Conservation (phyloP, 108 stramenopile species). For the Nannochloropsis oceanica region DNA sequence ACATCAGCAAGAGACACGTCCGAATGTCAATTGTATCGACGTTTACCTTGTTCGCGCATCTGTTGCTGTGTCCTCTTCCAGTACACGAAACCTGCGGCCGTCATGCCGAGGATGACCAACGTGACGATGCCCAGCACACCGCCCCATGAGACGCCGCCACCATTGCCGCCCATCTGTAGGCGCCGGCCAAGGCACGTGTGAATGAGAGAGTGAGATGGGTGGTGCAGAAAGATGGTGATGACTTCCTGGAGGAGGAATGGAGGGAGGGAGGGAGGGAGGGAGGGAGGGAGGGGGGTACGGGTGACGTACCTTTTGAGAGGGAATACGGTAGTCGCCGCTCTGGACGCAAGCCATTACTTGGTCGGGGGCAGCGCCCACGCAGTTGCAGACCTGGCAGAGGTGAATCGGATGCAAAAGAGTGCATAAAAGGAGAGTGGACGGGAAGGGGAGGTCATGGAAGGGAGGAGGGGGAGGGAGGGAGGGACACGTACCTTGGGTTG, state of each 20-base stretch:
- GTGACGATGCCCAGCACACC: background rate
- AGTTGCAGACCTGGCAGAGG: background rate
- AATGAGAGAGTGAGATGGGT: background rate
- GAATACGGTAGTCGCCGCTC: background rate
- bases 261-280: background rate
- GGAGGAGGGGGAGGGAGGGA: background rate
- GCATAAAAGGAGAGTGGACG: background rate
- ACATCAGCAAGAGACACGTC: background rate
- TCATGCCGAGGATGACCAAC: constrained; percentile 14
- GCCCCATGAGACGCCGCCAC: background rate
- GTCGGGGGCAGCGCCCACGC: background rate
- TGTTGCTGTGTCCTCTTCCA: constrained; percentile 56
- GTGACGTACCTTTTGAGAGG: background rate
- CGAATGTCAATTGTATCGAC: background rate
- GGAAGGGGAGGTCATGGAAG: background rate
- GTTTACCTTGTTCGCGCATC: constrained; percentile 50
- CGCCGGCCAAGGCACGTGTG: background rate
- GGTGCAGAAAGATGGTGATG: background rate
- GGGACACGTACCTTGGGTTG: constrained; percentile 47
- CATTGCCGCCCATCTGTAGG: background rate
- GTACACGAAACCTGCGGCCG: constrained; percentile 51
- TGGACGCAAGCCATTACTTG: background rate
- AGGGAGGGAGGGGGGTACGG: background rate
- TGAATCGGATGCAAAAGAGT: background rate
- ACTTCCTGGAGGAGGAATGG: background rate